Evolutionary conservation across 345 rosid species (phyloP).

Genomic region (Orychophragmus violaceus): DNA sequence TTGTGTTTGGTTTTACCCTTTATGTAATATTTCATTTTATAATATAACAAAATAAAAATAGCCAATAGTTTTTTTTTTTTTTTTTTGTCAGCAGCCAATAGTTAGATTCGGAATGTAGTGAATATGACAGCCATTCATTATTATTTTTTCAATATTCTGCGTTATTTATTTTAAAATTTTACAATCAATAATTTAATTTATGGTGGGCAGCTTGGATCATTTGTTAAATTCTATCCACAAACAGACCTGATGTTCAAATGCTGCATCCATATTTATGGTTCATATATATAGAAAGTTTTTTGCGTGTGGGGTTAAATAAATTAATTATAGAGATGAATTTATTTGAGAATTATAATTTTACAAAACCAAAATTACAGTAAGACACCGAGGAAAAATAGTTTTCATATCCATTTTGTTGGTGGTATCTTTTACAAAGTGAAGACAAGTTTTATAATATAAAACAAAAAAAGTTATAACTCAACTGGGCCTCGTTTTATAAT

Average conservation of each 20-base stretch:
- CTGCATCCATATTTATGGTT: slow-evolving; percentile 29
- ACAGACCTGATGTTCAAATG: slow-evolving; percentile 28
- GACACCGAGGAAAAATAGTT: background rate
- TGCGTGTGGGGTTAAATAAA: slow-evolving; percentile 24
- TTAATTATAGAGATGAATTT: slow-evolving; percentile 18
- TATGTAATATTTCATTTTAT: slow-evolving; percentile 6
- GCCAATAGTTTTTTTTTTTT: slow-evolving; percentile 30
- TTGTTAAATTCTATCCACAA: slow-evolving; percentile 24
- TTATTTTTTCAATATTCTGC: background rate
- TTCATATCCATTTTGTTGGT: background rate
- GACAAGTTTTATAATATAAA: background rate
- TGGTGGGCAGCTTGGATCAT: slow-evolving; percentile 38
- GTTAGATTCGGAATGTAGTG: slow-evolving; percentile 37
- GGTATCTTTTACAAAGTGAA: background rate
- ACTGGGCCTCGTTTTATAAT: background rate
- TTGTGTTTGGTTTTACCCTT: slow-evolving; percentile 27
- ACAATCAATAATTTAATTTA: background rate
- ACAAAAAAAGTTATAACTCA: background rate
- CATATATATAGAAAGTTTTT: slow-evolving; percentile 29
- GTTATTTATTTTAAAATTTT: background rate
- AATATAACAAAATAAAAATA: slow-evolving; percentile 10
- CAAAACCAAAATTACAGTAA: background rate
- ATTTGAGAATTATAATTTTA: background rate
- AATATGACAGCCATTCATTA: slow-evolving; percentile 34
- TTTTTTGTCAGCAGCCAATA: no score